Percentiles rank a stretch among this genome's conserved stretches.
Evolutionary conservation across 2,329 filamentous ascomycete genomes (phyloP).

Genomic region (Byssoonygena ceratinophila): DNA sequence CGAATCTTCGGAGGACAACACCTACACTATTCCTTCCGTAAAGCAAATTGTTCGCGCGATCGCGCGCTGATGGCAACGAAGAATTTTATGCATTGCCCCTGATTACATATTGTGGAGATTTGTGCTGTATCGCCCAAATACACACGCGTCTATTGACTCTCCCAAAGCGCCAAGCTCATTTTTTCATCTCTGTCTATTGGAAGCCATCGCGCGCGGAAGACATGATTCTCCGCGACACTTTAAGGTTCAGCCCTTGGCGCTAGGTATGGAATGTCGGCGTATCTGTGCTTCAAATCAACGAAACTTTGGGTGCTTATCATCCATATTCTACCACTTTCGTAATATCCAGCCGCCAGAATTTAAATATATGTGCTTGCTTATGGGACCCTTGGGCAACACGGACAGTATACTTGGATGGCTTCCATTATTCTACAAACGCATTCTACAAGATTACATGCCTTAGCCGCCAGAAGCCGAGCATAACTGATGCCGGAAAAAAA

Average conservation of each 20-base stretch:
- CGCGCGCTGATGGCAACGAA: neutral
- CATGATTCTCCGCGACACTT: neutral
- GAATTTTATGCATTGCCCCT: conserved; percentile 1
- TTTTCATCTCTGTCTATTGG: neutral
- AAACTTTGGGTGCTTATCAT: no score
- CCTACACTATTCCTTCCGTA: neutral
- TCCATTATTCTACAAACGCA: no score
- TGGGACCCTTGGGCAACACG: no score
- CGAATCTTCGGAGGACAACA: no score
- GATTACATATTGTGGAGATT: neutral
- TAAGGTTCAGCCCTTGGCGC: neutral
- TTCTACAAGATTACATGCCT: neutral
- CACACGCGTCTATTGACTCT: neutral
- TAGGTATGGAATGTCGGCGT: no score
- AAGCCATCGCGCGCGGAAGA: neutral
- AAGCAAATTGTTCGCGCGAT: neutral
- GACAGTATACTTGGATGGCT: no score
- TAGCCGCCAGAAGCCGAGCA: no score
- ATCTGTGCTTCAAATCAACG: no score
- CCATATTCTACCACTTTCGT: no score
- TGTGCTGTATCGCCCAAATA: neutral
- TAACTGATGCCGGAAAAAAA: no score
- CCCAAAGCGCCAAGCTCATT: neutral
- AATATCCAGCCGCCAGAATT: no score
- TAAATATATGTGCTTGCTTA: no score